Base-by-base conservation (phyloP, 108 stramenopile species). In the Nitzschia sp. region DNA sequence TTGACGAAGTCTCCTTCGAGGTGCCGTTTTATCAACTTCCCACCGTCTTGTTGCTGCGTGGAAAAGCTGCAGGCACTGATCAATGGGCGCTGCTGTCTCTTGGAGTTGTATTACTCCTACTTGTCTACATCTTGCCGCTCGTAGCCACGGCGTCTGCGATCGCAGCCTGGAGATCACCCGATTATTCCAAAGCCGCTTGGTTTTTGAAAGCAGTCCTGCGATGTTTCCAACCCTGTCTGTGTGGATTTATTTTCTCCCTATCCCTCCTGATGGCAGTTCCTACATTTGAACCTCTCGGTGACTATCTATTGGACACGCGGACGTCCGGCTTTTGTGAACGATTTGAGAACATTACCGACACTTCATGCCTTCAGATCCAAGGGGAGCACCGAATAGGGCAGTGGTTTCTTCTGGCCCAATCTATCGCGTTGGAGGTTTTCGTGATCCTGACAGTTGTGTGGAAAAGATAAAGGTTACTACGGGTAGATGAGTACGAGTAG, bases 381-480 rank as follows among this genome's bases (percentile, higher is more conserved):
- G 83, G 66, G 8, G 44, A 66, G 16, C 60, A 58, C 23, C 32
- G 53, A 8, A 15, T 66, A 17, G 83, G 83, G 17, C 15, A 47
- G 4, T 79, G 75, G 75, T 73, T 72, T 38, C 56, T 74, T 0
- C 27, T 79, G 48, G 72, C 38, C n/a, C 71, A 84, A 45, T 64
- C 83, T 2, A 26, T 84, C 16, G 28, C 62, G 3, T 28, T 84
- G 57, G 83, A 84, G 53, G 5, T 68, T 1, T 71, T 80, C 71
- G 73, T 77, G 2, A 0, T 67, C 1, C 22, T 70, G 50, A 79
- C 75, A 13, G 47, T 84, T 35, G 9, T 38, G 48, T 67, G 65
- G 65, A 38, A 60, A 15, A 48, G 50, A 23, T 63, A 48, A 48
- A 33, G 47, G 9, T 41, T 9, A 13, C 6, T 13, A 41, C 13